These are phyloP conservation scores for Orbilia javanica DNA, from an alignment of 2,329 filamentous ascomycete species.

Conservation along the genomic window DNA sequence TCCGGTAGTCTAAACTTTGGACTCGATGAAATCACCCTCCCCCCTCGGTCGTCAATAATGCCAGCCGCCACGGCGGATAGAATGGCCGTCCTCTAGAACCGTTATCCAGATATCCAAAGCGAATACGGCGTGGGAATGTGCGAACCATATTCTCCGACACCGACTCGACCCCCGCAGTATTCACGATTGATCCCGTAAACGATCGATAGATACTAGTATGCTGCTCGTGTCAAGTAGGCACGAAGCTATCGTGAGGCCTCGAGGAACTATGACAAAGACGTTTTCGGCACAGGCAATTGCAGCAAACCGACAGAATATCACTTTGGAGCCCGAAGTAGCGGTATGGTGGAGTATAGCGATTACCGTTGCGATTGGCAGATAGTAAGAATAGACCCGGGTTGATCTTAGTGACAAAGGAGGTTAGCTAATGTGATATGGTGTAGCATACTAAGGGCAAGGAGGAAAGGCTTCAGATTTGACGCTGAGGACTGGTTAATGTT, in stretches of 20 bases:
- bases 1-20: not conserved
- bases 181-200: not conserved
- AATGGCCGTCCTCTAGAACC: no score
- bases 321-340: constrained; percentile 6
- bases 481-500: constrained; percentile 39
- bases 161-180: not conserved
- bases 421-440: not conserved
- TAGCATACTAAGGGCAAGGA: constrained; percentile 24
- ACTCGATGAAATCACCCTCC: no score
- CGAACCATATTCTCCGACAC: not conserved
- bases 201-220: not conserved
- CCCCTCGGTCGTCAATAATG: no score
- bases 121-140: not conserved
- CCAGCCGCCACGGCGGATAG: no score
- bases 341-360: constrained; percentile 37
- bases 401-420: not conserved
- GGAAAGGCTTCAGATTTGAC: constrained; percentile 22
- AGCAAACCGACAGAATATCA: not conserved
- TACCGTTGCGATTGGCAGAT: constrained; percentile 16
- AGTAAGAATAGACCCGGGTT: not conserved
- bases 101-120: no score
- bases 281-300: not conserved
- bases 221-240: no score
- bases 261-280: not conserved
- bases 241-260: no score